Percentiles rank a stretch among this genome's conserved stretches.
phyloP scores from a whole-genome alignment of 139 green algal genomes.

The Chlamydomonas sphaeroides region DNA sequence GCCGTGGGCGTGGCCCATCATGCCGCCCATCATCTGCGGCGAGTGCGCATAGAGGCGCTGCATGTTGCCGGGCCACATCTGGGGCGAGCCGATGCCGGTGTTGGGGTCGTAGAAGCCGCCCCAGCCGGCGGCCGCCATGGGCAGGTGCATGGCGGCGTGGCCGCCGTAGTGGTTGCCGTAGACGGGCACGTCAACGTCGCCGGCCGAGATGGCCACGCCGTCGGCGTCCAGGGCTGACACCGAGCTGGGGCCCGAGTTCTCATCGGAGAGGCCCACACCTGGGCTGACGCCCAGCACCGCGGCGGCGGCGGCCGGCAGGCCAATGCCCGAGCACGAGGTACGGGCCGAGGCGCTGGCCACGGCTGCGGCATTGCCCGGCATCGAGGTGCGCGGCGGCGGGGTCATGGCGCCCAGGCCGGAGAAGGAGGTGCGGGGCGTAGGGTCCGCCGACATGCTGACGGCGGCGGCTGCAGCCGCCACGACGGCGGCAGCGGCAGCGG shows the following conservation, averaged over 20 bases:
- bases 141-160: not conserved
- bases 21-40: constrained; percentile 10
- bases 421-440: constrained; percentile 15
- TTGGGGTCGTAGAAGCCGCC: constrained; percentile 23
- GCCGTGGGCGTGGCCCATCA: not conserved
- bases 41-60: not conserved
- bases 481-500: constrained; percentile 15
- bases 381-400: not conserved
- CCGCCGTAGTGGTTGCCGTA: not conserved
- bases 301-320: not conserved
- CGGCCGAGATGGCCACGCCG: not conserved
- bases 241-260: too few relatives aligned
- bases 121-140: not conserved
- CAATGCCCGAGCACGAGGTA: constrained; percentile 17
- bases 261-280: not conserved
- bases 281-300: too few relatives aligned
- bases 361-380: not conserved
- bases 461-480: constrained; percentile 22
- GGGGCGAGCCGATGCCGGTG: not conserved
- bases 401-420: not conserved
- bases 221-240: constrained; percentile 19
- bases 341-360: not conserved
- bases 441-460: constrained; percentile 1
- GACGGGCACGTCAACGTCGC: constrained; percentile 7
- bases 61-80: constrained; percentile 18